Evolutionary conservation across 139 green algal genomes (phyloP).

Genomic region (Micromonas commoda): DNA sequence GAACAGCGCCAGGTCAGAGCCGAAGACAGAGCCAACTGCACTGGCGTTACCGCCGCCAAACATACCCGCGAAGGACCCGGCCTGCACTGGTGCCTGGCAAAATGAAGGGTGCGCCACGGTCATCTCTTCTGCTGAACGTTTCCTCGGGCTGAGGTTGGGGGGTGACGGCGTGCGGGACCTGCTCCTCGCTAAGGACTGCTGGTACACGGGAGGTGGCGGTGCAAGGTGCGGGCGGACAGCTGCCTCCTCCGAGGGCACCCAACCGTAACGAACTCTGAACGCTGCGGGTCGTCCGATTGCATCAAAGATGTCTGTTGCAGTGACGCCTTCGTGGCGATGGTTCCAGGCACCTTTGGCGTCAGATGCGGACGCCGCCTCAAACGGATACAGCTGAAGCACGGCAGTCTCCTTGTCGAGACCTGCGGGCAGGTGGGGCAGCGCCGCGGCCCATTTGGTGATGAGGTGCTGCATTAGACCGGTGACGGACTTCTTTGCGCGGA

Average conservation of each 20-base stretch:
- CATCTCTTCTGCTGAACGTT: neutral
- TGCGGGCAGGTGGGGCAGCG: neutral
- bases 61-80: neutral
- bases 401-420: neutral
- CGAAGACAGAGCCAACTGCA: neutral
- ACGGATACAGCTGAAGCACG: slow-evolving; percentile 8
- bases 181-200: neutral
- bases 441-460: slow-evolving; percentile 3
- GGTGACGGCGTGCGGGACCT: neutral
- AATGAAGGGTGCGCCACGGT: neutral
- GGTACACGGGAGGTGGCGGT: neutral
- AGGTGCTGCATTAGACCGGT: neutral
- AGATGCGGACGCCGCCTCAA: neutral
- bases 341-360: neutral
- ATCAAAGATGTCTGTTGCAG: neutral
- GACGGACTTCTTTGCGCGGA: slow-evolving; percentile 2
- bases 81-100: neutral
- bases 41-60: neutral
- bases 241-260: neutral
- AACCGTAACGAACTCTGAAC: slow-evolving; percentile 12
- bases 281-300: neutral
- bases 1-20: neutral
- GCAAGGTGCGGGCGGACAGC: neutral
- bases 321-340: neutral
- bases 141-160: neutral